Base-by-base conservation (phyloP, 2,329 filamentous ascomycete species). In the Pseudocercospora macadamiae region DNA sequence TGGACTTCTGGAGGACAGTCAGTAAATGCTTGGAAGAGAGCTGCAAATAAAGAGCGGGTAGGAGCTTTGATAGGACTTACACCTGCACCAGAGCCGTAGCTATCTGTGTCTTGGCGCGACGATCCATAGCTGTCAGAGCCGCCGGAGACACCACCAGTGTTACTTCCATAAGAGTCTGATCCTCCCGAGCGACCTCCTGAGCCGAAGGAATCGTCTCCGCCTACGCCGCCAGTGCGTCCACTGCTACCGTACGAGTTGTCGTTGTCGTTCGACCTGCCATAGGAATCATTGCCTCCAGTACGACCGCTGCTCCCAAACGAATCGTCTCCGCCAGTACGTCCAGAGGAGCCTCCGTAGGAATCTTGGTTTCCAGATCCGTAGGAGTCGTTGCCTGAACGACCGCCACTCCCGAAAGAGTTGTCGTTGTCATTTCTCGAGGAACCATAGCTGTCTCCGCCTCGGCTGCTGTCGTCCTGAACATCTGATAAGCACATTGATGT, bases 401-500 rank as follows among this genome's bases (percentile, higher is more conserved):
- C 63, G 16, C 47, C 45, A 28, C 56, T 62, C 34, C 63, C 63
- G 30, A 57, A 61, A 1, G 47, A 59, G 25, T 56, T 60, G 21
- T 55, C 44, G 49, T 55, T 42, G n/a, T 51, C 23, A 21, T 58
- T 45, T 32, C 51, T 30, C 32, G 10, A 25, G 21, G 42, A 28
- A 14, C 23, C 23, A 16, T 45, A 45, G 12, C 21, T 45, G 21
- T 45, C 42, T 45, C 42, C 42, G 21, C 42, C 42, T 47, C 42
- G 42, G 28, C 30, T 55, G 53, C 25, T 49, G 47, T 49, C 47
- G 26, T 49, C 47, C 47, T 49, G 47, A 49, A 34, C 23, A 36
- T 51, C 45, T 60, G 64, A 61, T 66, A 59, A 66, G 62, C 45
- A 42, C 36, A 14, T 28, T 39, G 34, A 21, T 48, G 12, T 16